Base-by-base conservation (phyloP, 805 yeast species). In the Ogataea dorogensis region DNA sequence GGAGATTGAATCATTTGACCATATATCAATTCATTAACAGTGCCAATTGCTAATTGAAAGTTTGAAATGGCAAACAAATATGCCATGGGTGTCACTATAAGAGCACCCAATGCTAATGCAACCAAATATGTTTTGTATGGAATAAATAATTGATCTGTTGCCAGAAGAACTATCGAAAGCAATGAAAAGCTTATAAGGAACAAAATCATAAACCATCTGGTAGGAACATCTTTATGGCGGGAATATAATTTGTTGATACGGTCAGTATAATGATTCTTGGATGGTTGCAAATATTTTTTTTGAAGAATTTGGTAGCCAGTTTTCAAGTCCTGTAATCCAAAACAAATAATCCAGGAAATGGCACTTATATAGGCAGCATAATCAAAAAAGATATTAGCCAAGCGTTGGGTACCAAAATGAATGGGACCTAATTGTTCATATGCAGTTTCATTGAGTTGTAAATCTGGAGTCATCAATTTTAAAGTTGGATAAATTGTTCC, bases 281-380 rank as follows among this genome's bases (percentile, higher is more conserved):
- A n/a, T 5, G 24, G 17, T 5, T 30, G 16, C n/a, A 9, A 17
- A 9, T 18, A 17, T 18, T 24, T 33, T 12, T 25, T n/a, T 15
- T 35, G 47, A 2, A 41, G 10, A 20, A 36, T 44, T 10, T 7
- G 17, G 19, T 36, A 39, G 22, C 44, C 41, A 21, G 39, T 30
- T 22, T 38, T 41, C 19, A 58, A 20, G 25, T 56, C 58, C 5
- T 41, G 31, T 19, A 31, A 45, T 5, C 61, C 63, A 43, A 58
- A 58, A 17, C 48, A 28, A 4, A 36, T 15, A 3, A 72, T 66
- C 76, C 77, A 72, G 1, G 62, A 55, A 4, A 71, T 46, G 1
- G 77, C 77, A 44, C 74, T 66, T 2, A 66, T 50, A 44, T 72
- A 73, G 0, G 77, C 74, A 1, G 77, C 77, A 43, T 70, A 73